phyloP scores from a whole-genome alignment of 495 filamentous ascomycete species.

The Podospora anserina region DNA sequence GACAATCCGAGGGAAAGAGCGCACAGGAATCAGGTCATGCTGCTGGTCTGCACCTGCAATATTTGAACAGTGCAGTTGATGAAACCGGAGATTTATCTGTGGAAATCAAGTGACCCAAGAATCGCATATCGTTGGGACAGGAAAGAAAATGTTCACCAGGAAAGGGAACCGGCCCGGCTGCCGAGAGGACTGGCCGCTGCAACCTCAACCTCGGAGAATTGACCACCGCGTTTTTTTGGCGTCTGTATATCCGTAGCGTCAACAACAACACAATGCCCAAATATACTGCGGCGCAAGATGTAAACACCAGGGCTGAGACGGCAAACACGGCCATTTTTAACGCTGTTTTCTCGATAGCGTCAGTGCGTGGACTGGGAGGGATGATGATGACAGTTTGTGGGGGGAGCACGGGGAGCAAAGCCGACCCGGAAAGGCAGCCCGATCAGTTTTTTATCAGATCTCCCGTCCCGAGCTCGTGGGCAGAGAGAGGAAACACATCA shows the following conservation, averaged over 20 bases:
- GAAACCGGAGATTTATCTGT: background rate
- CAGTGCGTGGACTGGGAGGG: background rate
- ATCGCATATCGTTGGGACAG: background rate
- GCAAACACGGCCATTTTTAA: background rate
- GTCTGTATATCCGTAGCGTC: background rate
- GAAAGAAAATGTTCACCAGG: background rate
- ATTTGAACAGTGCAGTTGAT: background rate
- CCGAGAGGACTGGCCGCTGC: background rate
- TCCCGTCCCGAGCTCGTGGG: background rate
- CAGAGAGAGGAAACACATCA: background rate
- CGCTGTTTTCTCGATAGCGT: background rate
- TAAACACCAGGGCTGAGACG: background rate
- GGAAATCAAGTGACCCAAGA: background rate
- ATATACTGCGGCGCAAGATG: background rate
- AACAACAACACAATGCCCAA: no score
- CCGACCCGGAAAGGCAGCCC: background rate
- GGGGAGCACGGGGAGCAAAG: no score
- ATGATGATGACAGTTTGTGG: background rate
- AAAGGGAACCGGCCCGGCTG: background rate
- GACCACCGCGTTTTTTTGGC: background rate
- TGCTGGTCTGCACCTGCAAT: background rate
- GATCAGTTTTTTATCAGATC: background rate
- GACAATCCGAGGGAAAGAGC: background rate
- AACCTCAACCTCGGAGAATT: background rate
- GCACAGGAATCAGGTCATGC: background rate